A percentile compares a stretch with the other conserved stretches of the same genome.
Conservation (phyloP, 768 basidiomycete species). For the Leccinum boreale region DNA sequence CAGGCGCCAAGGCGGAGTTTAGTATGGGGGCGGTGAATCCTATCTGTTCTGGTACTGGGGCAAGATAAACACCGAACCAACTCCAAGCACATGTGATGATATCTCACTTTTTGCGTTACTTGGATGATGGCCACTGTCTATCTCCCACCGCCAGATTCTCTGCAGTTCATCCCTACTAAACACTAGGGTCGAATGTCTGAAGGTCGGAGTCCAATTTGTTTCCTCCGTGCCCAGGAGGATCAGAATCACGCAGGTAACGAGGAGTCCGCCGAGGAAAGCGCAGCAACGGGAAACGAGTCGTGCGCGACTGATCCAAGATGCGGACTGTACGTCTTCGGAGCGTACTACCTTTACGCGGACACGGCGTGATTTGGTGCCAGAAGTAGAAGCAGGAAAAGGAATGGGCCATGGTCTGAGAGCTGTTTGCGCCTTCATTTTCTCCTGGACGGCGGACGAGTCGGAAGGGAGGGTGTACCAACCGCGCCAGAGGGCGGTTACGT, state of each 20-base stretch:
- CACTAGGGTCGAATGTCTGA: constrained; percentile 64
- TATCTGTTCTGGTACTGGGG: constrained; percentile 60
- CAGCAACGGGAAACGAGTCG: constrained; percentile 53
- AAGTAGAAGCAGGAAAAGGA: constrained; percentile 55
- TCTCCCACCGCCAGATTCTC: constrained; percentile 92
- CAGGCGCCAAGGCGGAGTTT: constrained; percentile 66
- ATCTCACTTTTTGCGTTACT: constrained; percentile 63
- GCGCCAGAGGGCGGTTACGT: constrained; percentile 9
- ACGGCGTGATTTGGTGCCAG: constrained; percentile 48
- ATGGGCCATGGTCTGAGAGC: constrained; percentile 46
- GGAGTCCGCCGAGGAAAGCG: constrained; percentile 48
- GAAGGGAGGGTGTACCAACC: constrained; percentile 2
- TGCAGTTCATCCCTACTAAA: constrained; percentile 70
- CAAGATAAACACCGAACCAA: background rate
- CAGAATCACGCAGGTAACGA: constrained; percentile 44
- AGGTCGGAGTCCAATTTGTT: constrained; percentile 36
- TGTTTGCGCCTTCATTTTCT: constrained; percentile 33
- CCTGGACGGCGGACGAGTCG: constrained; percentile 35
- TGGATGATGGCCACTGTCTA: constrained; percentile 87
- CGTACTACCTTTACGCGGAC: constrained; percentile 60
- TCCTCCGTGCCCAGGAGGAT: constrained; percentile 41
- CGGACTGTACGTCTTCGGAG: constrained; percentile 36
- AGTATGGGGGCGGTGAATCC: constrained; percentile 50
- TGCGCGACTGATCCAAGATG: constrained; percentile 48
- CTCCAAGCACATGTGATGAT: constrained; percentile 5